Percentiles rank a stretch among this genome's conserved stretches.
Evolutionary conservation across 202 grass and related monocot genomes (phyloP).

Genomic region (Setaria viridis): DNA sequence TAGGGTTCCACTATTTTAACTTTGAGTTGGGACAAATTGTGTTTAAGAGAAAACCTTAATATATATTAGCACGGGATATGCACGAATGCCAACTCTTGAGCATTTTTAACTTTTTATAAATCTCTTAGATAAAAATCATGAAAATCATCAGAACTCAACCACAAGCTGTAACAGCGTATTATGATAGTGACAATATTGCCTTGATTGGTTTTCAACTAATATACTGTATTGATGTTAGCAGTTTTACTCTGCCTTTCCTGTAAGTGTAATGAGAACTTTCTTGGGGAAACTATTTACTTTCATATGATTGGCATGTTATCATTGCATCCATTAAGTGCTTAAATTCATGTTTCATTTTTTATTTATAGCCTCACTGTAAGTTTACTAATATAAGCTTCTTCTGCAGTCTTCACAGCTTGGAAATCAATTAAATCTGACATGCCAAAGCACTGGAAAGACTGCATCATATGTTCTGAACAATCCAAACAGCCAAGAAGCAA

Average conservation of each 20-base stretch:
- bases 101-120: not conserved
- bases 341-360: constrained; percentile 24
- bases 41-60: constrained; percentile 22
- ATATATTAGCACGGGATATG: not conserved
- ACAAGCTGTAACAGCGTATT: not conserved
- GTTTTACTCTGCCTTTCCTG: constrained; percentile 6
- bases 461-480: constrained; percentile 55
- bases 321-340: constrained; percentile 24
- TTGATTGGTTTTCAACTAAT: constrained; percentile 29
- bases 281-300: constrained; percentile 15
- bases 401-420: constrained; percentile 67
- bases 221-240: not conserved
- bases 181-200: constrained; percentile 15
- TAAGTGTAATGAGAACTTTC: constrained; percentile 14
- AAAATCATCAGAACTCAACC: constrained; percentile 9
- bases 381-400: constrained; percentile 41
- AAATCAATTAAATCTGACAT: constrained; percentile 77
- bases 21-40: constrained; percentile 24
- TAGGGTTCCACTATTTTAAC: not conserved
- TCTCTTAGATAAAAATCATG: constrained; percentile 1
- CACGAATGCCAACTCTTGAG: constrained; percentile 8
- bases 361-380: not conserved
- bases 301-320: not conserved
- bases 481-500: constrained; percentile 57
- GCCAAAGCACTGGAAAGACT: constrained; percentile 63